A percentile compares a stretch with the other conserved stretches of the same genome.
These are phyloP conservation scores for Nakazawaea holstii DNA, from an alignment of 805 yeast genomes.

Conservation along the genomic window DNA sequence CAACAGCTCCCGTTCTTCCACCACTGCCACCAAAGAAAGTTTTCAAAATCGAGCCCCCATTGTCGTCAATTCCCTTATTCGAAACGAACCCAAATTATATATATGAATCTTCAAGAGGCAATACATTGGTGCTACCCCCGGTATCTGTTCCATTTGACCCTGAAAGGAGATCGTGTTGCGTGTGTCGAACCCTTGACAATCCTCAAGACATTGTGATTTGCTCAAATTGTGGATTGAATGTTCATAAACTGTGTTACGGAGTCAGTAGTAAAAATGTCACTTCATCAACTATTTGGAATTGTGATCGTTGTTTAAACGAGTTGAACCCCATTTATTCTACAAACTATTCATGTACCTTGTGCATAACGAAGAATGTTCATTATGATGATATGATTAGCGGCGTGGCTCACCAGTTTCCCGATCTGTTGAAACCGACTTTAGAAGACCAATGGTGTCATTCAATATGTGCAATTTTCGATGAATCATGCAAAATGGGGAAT, in stretches of 20 bases:
- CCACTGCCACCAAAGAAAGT: constrained; percentile 17
- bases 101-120: neutral
- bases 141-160: constrained; percentile 18
- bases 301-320: constrained; percentile 76
- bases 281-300: constrained; percentile 52
- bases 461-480: constrained; percentile 57
- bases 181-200: constrained; percentile 42
- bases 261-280: constrained; percentile 17
- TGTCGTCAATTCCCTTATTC: neutral
- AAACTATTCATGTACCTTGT: constrained; percentile 60
- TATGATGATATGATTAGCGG: constrained; percentile 40
- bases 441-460: constrained; percentile 77
- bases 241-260: constrained; percentile 73
- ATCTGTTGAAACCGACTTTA: constrained; percentile 62
- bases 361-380: constrained; percentile 49
- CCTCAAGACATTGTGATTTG: constrained; percentile 46
- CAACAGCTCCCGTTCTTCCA: constrained; percentile 6
- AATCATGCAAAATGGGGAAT: constrained; percentile 39
- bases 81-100: constrained; percentile 2
- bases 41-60: constrained; percentile 5
- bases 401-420: constrained; percentile 39
- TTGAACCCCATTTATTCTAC: constrained; percentile 53
- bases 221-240: constrained; percentile 59
- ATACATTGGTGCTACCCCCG: neutral
- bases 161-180: constrained; percentile 42